A percentile compares a stretch with the other conserved stretches of the same genome.
phyloP scores from a whole-genome alignment of 805 yeast genomes.

The Ogataea degrootiae region DNA sequence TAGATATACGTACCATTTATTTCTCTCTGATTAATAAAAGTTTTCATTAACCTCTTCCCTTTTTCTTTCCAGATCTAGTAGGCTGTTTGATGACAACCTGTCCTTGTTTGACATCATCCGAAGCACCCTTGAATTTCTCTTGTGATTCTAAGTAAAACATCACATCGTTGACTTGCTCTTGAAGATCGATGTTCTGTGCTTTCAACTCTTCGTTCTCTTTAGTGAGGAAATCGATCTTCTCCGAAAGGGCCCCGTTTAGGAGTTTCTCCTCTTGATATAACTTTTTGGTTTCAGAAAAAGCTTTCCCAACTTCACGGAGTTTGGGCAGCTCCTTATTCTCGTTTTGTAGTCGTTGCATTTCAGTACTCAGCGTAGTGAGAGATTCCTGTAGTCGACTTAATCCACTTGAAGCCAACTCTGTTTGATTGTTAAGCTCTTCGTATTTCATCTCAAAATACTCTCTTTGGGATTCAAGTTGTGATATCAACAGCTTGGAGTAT shows the following conservation, averaged over 20 bases:
- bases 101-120: slow-evolving; percentile 71
- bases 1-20: too few relatives aligned
- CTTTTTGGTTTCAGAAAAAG: slow-evolving; percentile 14
- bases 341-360: slow-evolving; percentile 3
- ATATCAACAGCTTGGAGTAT: slow-evolving; percentile 70
- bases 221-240: slow-evolving; percentile 34
- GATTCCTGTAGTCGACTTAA: slow-evolving; percentile 29
- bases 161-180: slow-evolving; percentile 66
- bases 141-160: slow-evolving; percentile 77
- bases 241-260: slow-evolving; percentile 37
- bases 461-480: slow-evolving; percentile 82
- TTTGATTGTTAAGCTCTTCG: slow-evolving; percentile 24
- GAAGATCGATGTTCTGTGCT: slow-evolving; percentile 41
- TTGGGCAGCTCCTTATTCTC: slow-evolving; percentile 12
- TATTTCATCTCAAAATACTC: slow-evolving; percentile 67
- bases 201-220: slow-evolving; percentile 31
- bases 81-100: slow-evolving; percentile 42
- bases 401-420: slow-evolving; percentile 15
- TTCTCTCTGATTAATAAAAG: neutral
- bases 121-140: slow-evolving; percentile 65
- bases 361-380: slow-evolving; percentile 6
- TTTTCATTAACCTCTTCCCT: slow-evolving; percentile 1
- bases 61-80: slow-evolving; percentile 4
- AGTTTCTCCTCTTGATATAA: slow-evolving; percentile 43
- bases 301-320: slow-evolving; percentile 15